Conservation (phyloP, 129 eudicot species). For the Escallonia rubra region DNA sequence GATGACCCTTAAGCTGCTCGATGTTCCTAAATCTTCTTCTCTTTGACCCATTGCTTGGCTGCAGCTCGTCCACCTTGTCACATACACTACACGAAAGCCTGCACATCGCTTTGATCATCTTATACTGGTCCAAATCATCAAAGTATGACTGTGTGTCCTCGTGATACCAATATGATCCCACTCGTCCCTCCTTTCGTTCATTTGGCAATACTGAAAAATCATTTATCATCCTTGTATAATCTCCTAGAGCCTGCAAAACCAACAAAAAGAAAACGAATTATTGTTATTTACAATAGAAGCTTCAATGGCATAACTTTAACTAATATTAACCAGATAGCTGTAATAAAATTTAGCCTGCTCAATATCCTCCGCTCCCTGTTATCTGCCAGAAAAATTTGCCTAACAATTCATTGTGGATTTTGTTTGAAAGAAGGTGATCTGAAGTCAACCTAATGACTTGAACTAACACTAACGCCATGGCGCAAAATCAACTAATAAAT, state of each 20-base stretch:
- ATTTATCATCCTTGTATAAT: constrained; percentile 61
- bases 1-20: constrained; percentile 86
- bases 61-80: constrained; percentile 61
- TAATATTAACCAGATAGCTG: neutral
- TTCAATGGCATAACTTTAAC: neutral
- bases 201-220: constrained; percentile 67
- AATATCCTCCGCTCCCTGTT: neutral
- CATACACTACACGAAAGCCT: constrained; percentile 89
- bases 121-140: constrained; percentile 91
- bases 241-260: constrained; percentile 79
- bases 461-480: too few species aligned
- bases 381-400: neutral
- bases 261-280: neutral
- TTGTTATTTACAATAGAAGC: neutral
- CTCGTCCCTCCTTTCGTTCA: constrained; percentile 64
- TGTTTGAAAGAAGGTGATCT: too few species aligned
- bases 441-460: too few species aligned
- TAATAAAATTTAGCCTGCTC: neutral
- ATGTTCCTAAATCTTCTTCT: constrained; percentile 73
- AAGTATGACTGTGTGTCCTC: constrained; percentile 93
- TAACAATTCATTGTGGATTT: too few species aligned
- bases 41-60: constrained; percentile 42
- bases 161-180: constrained; percentile 80
- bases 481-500: too few species aligned
- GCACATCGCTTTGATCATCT: constrained; percentile 95